Evolutionary conservation across 495 filamentous ascomycete species (phyloP), one percentile per base, ranked within the genome.

Genomic region (Penicillium cosmopolitanum): DNA sequence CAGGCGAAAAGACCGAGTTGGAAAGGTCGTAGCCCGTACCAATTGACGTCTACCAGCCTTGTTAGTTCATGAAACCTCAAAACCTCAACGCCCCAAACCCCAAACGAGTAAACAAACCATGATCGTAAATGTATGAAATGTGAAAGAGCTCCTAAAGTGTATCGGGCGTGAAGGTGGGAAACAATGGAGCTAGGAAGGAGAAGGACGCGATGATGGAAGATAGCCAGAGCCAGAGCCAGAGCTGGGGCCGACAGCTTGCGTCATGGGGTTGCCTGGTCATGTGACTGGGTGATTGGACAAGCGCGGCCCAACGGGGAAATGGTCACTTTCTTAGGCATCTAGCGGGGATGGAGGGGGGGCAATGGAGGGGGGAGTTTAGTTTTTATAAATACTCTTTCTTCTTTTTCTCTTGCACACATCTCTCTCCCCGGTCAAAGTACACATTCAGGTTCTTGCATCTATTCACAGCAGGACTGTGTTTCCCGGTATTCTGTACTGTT

Each of bases 1-100:
- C 95, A 56, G 95, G 95, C 36, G 93, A 97, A 82, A 97, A 98
- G 78, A 97, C 93, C 67, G 96, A 98, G 84, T 98, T 98, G 67
- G 91, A 90, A 72, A 98, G 90, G 85, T 98, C 95, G 79, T 98
- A 98, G 69, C 95, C 95, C 67, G 95, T 98, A 72, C 95, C 95
- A 87, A 98, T 98, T 67, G 95, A 98, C 69, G 95, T 98, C 95
- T 98, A 40, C 28, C 44, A 31, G 38, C 25, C 16, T 11, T 48
- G 44, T 58, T 57, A 38, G 50, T 31, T 9, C 4, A 6, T 6
- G 28, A 31, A 31, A 6, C 2, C 28, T 6, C 5, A 9, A 9
- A 31, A 31, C 28, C 5, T 9, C 28, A 1, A 31, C 7, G 1
- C 28, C 7, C 8, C 28, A 31, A 66, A 56, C 50, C 44, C 44